Base-by-base conservation (phyloP, 345 rosid genomes). In the Sonneratia caseolaris region DNA sequence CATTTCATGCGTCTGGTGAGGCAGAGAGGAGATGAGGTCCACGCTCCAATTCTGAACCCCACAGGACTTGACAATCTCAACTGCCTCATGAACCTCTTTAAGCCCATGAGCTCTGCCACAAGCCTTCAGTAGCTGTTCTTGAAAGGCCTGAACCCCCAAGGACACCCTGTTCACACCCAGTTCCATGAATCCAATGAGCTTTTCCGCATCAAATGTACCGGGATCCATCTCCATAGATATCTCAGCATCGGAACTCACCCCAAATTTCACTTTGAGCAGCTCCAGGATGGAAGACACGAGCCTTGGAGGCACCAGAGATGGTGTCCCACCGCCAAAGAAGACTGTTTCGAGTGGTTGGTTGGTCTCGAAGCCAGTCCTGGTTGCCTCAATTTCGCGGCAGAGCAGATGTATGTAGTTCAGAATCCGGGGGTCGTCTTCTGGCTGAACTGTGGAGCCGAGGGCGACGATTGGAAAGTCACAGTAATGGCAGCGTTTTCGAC, bases 211-310 rank as follows among this genome's bases (percentile, higher is more conserved):
- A 64, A 95, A 95, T 32, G 97, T 95, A 3, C 97, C 97, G 2
- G 99, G 97, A 77, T 90, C 97, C 99, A 95, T 89, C 83, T 95
- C 97, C 92, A 90, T 90, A 0, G 99, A 89, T 82, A 95, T 80
- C 82, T 95, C 99, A 27, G 82, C 94, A 74, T 77, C 84, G 10
- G 73, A 70, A 72, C 76, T 78, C 79, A 90, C 68, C 75, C 97
- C 97, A 68, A 89, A 89, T 61, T 84, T 84, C 66, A 5, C 81
- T 64, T 82, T 82, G 79, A 95, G 59, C 35, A 87, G 77, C 48
- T 86, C 87, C 49, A 95, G 74, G 76, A 92, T 68, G 32, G 87
- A 84, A 22, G 85, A 83, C 71, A 92, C 91, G 45, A 90, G 78
- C 76, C 75, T 79, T 0, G 97, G 89, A 1, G 99, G 88, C 79